Base-by-base conservation (phyloP, 768 basidiomycete genomes). In the Agaricus blazei region DNA sequence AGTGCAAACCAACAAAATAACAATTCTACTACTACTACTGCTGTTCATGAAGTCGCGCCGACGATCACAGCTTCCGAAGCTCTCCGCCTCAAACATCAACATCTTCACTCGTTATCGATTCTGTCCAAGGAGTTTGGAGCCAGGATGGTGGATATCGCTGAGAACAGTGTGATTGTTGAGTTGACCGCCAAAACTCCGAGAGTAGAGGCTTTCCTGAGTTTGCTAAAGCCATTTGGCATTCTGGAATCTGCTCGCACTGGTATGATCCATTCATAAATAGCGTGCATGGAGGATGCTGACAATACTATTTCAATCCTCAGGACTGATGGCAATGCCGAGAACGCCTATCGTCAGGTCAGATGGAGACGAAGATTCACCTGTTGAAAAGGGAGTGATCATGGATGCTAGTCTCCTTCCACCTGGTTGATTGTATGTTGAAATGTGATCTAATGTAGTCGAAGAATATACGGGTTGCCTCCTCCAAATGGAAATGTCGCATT, bases 311-410 rank as follows among this genome's bases (percentile, higher is more conserved):
- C 34, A 4, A 3, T 4, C 34, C 38, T 26, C 47, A 96, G 95
- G 95, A 66, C 73, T 91, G 38, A 99, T 99, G 96, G 95, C 91
- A 5, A 97, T 99, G 90, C 97, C 97, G 3, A 83, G 97, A 58
- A 97, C 97, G 4, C 95, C 96, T 2, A 89, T 98, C 64, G 54
- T 56, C 15, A 73, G 77, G 51, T 69, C 63, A 1, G 84, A 84
- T 4, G 84, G 84, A 5, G 84, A 83, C 12, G 87, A 84, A 12
- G 75, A 77, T 11, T 67, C 62, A 3, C 55, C 63, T 4, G 68
- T 67, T 3, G 70, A 73, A 26, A 81, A 78, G 24, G 83, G 79
- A 46, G 84, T 76, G 44, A 72, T 72, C n/a, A 79, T 99, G 42
- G 97, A 99, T 67, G 87, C 93, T 5, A 93, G 88, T 63, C 75